Evolutionary conservation across 768 basidiomycete genomes (phyloP).

Genomic region (Tubosaeta brunneosetosa): DNA sequence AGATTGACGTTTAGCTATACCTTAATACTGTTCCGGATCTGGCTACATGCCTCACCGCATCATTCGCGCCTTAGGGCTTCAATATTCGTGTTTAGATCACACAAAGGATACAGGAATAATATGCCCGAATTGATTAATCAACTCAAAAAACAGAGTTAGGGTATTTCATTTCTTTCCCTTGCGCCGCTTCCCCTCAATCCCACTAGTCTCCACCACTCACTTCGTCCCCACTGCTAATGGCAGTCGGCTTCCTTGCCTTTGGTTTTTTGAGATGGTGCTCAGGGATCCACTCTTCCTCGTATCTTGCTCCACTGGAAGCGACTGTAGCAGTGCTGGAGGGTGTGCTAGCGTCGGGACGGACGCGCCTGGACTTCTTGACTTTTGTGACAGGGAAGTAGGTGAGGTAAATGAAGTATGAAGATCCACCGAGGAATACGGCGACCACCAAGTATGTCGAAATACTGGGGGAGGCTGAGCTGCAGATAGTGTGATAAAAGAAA

Average conservation of each 20-base stretch:
- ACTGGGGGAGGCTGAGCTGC: conserved; percentile 21
- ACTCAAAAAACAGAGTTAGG: background rate
- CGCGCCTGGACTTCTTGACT: conserved; percentile 44
- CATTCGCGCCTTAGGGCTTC: background rate
- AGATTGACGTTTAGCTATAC: conserved; percentile 49
- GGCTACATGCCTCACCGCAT: background rate
- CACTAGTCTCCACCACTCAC: conserved; percentile 57
- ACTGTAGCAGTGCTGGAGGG: conserved; percentile 58
- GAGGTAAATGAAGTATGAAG: conserved; percentile 59
- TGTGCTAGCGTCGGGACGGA: conserved; percentile 43
- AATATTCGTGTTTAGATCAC: conserved; percentile 5
- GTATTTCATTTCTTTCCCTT: conserved; percentile 47
- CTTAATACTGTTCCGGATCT: background rate
- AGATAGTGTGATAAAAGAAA: background rate
- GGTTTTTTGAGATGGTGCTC: conserved; percentile 76
- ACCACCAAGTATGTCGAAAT: conserved; percentile 73
- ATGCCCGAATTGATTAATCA: background rate
- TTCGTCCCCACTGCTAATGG: conserved; percentile 59
- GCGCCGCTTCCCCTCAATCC: conserved; percentile 45
- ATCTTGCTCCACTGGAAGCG: conserved; percentile 57
- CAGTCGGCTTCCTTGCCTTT: conserved; percentile 46
- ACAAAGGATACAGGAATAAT: background rate
- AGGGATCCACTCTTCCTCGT: conserved; percentile 92
- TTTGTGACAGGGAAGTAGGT: conserved; percentile 63
- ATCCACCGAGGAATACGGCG: conserved; percentile 54